Percentiles rank a stretch among this genome's conserved stretches.
Conservation (phyloP, 2,329 filamentous ascomycete genomes). For the Fusarium equiseti region DNA sequence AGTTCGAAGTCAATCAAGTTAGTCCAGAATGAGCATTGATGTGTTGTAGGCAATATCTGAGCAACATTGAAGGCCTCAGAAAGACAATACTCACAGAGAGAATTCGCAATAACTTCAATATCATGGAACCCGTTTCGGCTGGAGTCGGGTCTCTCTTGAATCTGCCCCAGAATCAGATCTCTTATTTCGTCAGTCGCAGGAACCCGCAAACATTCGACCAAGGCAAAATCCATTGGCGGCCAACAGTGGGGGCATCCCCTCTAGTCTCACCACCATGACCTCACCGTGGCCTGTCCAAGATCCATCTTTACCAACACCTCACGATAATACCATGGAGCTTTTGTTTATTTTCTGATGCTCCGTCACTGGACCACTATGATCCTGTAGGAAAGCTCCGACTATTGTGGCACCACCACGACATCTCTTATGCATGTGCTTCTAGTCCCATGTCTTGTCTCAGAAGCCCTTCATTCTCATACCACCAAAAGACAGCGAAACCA, state of each 20-base stretch:
- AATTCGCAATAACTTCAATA: background rate
- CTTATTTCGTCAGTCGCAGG: conserved; percentile 2
- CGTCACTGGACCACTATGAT: background rate
- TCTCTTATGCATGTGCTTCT: conserved; percentile 10
- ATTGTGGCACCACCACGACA: conserved; percentile 27
- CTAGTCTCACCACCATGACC: conserved; percentile 45
- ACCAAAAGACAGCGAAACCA: background rate
- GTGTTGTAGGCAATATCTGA: conserved; percentile 4
- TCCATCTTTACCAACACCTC: conserved; percentile 1
- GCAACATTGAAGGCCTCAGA: conserved; percentile 6
- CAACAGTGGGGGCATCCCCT: conserved; percentile 28
- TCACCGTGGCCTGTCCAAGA: conserved; percentile 37
- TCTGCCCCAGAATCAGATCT: conserved; percentile 18
- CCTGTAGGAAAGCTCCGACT: conserved; percentile 16
- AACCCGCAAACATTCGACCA: conserved; percentile 37
- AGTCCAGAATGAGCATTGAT: conserved; percentile 16
- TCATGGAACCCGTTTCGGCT: conserved; percentile 34
- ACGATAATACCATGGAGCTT: background rate
- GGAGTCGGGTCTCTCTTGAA: conserved; percentile 24
- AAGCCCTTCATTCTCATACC: conserved; percentile 15
- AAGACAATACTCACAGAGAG: background rate
- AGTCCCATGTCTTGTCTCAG: conserved; percentile 20
- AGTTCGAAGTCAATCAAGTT: background rate
- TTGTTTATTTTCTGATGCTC: background rate
- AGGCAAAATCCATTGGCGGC: conserved; percentile 21